A percentile compares a stretch with the other conserved stretches of the same genome.
These are phyloP conservation scores for Prunus fruticosa DNA, from an alignment of 306 rosid genomes.

Conservation along the genomic window DNA sequence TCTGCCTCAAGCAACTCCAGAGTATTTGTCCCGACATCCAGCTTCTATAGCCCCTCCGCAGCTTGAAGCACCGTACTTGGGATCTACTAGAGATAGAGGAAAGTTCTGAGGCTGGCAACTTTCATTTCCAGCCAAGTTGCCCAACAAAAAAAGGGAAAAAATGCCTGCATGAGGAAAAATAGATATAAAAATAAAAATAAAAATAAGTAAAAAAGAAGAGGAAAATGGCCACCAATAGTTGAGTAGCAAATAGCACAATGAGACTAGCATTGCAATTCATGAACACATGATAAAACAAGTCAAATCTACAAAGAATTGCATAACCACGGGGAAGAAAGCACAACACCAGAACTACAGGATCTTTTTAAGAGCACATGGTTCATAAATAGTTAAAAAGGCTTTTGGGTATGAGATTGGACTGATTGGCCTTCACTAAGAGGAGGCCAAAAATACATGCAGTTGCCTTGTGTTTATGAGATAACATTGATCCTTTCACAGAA, in stretches of 20 bases:
- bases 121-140: constrained; percentile 27
- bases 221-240: neutral
- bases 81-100: constrained; percentile 22
- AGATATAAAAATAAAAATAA: neutral
- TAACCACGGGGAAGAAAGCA: neutral
- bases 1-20: constrained; percentile 24
- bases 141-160: constrained; percentile 19
- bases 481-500: neutral
- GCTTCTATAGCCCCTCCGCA: constrained; percentile 4
- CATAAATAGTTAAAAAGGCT: neutral
- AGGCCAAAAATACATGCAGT: neutral
- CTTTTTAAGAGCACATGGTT: neutral
- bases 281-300: neutral
- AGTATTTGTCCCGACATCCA: constrained; percentile 8
- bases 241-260: neutral
- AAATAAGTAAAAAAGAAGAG: neutral
- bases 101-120: constrained; percentile 19
- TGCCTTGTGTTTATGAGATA: neutral
- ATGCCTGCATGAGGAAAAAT: constrained; percentile 34
- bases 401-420: neutral
- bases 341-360: neutral
- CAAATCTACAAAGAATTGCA: neutral
- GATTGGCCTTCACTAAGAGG: neutral
- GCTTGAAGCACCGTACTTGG: constrained; percentile 15
- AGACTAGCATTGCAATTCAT: neutral